Evolutionary conservation across 306 rosid species (phyloP).

Genomic region (Abrus precatorius): DNA sequence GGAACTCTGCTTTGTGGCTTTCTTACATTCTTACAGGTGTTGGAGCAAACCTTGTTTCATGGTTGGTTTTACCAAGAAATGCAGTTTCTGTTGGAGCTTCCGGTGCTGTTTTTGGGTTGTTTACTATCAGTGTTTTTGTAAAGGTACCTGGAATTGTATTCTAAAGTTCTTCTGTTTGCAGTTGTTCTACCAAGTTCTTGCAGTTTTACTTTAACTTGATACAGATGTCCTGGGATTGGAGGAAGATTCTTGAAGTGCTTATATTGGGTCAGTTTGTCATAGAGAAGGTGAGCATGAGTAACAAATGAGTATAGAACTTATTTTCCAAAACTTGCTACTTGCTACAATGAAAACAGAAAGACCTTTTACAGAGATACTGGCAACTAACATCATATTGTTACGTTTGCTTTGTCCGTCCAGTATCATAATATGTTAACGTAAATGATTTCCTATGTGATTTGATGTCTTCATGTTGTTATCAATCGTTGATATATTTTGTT

Average conservation of each 20-base stretch:
- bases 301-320: conserved; percentile 11
- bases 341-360: conserved; percentile 18
- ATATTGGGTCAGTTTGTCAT: conserved; percentile 94
- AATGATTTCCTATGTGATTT: conserved; percentile 7
- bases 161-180: background rate
- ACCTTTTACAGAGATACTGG: conserved; percentile 1
- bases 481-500: too few species aligned
- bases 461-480: conserved; percentile 9
- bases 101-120: conserved; percentile 96
- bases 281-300: conserved; percentile 72
- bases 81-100: conserved; percentile 96
- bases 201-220: conserved; percentile 32
- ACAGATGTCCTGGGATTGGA: conserved; percentile 99
- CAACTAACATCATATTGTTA: background rate
- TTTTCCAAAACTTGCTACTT: conserved; percentile 5
- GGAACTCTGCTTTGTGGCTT: conserved; percentile 89
- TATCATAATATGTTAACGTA: conserved; percentile 18
- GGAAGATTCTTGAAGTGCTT: conserved; percentile 98
- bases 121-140: conserved; percentile 88
- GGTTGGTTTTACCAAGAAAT: conserved; percentile 92
- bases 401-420: conserved; percentile 19
- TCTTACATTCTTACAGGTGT: conserved; percentile 90
- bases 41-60: conserved; percentile 95
- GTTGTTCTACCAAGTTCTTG: conserved; percentile 33
- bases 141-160: conserved; percentile 64